Evolutionary conservation across 176 grass and related monocot genomes (phyloP).

Genomic region (Oryza nivara): DNA sequence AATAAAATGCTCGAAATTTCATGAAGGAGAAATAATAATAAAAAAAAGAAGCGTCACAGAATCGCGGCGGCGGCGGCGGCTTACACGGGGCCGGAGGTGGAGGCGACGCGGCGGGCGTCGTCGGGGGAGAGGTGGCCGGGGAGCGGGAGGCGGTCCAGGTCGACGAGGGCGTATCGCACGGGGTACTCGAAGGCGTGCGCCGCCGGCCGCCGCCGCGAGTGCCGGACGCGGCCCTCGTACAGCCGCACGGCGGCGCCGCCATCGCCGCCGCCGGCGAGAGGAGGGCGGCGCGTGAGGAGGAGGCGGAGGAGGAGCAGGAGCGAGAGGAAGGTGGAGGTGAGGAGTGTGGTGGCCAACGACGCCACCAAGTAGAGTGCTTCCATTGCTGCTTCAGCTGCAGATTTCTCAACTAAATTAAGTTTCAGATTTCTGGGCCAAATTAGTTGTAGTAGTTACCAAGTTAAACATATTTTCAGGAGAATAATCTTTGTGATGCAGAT

Average conservation of each 20-base stretch:
- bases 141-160: constrained; percentile 62
- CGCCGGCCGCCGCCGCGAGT: constrained; percentile 61
- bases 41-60: background rate
- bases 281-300: constrained; percentile 16
- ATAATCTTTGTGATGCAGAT: background rate
- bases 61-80: background rate
- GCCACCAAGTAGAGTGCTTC: constrained; percentile 61
- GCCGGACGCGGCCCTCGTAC: constrained; percentile 78
- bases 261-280: background rate
- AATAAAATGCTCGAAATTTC: background rate
- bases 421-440: background rate
- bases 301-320: constrained; percentile 41
- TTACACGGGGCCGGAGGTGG: constrained; percentile 80
- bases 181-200: constrained; percentile 77
- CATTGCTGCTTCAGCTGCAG: constrained; percentile 46
- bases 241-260: constrained; percentile 19
- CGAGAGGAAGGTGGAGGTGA: constrained; percentile 49
- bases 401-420: background rate
- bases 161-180: constrained; percentile 75
- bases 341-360: constrained; percentile 49
- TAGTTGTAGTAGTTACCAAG: background rate
- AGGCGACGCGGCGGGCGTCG: constrained; percentile 67
- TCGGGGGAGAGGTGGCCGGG: constrained; percentile 60
- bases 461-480: background rate
- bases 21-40: background rate